Evolutionary conservation across 305 asterid species (phyloP).

Genomic region (Fraxinus albicans): DNA sequence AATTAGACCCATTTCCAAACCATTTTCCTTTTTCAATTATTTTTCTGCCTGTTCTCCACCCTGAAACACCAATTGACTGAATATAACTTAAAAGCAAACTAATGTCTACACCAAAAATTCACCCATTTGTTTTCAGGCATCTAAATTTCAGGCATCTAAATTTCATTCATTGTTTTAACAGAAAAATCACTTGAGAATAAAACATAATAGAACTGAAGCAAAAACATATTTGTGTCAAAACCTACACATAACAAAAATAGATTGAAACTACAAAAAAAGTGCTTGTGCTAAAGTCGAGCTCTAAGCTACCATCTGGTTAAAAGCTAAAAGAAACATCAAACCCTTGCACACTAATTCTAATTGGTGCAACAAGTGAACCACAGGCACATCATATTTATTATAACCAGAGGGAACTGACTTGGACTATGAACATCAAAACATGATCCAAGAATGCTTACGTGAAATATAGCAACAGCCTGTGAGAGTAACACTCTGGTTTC

Average conservation of each 20-base stretch:
- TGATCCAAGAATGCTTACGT: slow-evolving; percentile 35
- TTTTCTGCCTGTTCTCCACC: background rate
- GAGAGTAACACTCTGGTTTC: slow-evolving; percentile 46
- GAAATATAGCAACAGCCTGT: slow-evolving; percentile 59
- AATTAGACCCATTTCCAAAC: background rate
- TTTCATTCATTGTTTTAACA: background rate
- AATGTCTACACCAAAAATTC: background rate
- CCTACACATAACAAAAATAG: background rate
- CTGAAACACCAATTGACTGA: background rate
- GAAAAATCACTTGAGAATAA: background rate
- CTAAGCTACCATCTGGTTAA: background rate
- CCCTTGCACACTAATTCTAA: background rate
- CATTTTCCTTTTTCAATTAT: background rate
- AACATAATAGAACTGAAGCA: background rate
- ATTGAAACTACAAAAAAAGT: background rate
- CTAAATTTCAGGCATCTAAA: background rate
- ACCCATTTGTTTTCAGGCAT: background rate
- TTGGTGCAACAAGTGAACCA: slow-evolving; percentile 1
- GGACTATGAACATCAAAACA: background rate
- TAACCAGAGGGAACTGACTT: background rate
- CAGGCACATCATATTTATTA: background rate
- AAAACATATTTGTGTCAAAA: background rate
- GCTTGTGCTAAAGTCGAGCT: background rate
- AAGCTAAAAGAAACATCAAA: background rate
- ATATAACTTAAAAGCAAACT: background rate